phyloP scores from a whole-genome alignment of 352 stramenopile species.

The Pythium folliculosum region DNA sequence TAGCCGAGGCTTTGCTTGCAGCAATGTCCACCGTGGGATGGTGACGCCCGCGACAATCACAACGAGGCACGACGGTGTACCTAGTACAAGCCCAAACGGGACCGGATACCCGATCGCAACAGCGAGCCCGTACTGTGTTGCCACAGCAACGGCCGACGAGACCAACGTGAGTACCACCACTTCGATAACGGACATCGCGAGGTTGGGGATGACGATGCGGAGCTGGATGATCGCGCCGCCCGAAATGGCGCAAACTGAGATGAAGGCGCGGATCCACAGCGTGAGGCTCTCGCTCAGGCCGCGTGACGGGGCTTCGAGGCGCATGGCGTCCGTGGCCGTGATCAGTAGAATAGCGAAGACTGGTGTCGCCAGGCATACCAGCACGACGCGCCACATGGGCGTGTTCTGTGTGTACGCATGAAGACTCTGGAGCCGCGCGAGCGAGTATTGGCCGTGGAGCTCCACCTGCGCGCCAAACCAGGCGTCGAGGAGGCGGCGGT shows the following conservation, averaged over 20 bases:
- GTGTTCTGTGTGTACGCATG: slow-evolving; percentile 1
- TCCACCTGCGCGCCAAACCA: slow-evolving; percentile 2
- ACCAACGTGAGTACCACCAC: neutral
- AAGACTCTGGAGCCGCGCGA: slow-evolving; percentile 1
- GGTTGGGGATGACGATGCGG: slow-evolving; percentile 5
- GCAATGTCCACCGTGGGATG: neutral
- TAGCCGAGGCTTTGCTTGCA: neutral
- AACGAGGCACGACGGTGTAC: neutral
- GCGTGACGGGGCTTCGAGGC: neutral
- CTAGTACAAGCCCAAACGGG: slow-evolving; percentile 4
- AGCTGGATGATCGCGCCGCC: slow-evolving; percentile 1
- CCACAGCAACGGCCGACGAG: neutral
- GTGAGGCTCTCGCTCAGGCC: slow-evolving; percentile 5
- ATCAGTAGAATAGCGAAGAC: neutral
- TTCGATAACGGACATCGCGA: neutral
- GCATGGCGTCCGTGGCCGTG: slow-evolving; percentile 1
- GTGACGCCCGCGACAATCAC: slow-evolving; percentile 7
- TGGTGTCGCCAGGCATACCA: neutral
- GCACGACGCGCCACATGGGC: slow-evolving; percentile 3
- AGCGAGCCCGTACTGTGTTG: neutral
- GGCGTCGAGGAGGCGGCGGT: neutral
- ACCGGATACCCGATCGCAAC: slow-evolving; percentile 13
- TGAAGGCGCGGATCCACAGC: slow-evolving; percentile 4
- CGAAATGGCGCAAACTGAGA: slow-evolving; percentile 2
- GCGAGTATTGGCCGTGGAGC: slow-evolving; percentile 8